Percentiles rank a stretch among this genome's conserved stretches.
phyloP scores from a whole-genome alignment of 495 filamentous ascomycete genomes.

The Aspergillus avenaceus region DNA sequence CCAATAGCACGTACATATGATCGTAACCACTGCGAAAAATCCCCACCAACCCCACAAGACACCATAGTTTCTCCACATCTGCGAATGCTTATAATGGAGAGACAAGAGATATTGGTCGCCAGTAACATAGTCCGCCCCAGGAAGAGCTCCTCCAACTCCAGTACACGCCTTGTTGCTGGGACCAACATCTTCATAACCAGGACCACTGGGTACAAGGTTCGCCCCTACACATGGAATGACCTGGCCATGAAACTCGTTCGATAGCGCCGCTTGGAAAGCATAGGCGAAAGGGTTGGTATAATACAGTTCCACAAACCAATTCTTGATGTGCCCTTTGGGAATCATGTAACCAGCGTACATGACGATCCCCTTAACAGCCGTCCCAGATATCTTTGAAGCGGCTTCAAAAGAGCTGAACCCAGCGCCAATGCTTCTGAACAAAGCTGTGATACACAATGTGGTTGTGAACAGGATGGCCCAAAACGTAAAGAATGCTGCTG shows the following conservation, averaged over 20 bases:
- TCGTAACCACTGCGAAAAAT: slow-evolving; percentile 34
- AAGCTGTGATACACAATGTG: slow-evolving; percentile 45
- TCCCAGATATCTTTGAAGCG: slow-evolving; percentile 52
- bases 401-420: slow-evolving; percentile 47
- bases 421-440: slow-evolving; percentile 50
- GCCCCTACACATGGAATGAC: slow-evolving; percentile 37
- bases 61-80: slow-evolving; percentile 47
- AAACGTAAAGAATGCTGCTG: slow-evolving; percentile 51
- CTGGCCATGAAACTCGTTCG: slow-evolving; percentile 56
- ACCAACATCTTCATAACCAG: slow-evolving; percentile 23
- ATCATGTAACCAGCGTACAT: slow-evolving; percentile 60
- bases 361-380: slow-evolving; percentile 33
- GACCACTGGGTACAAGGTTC: slow-evolving; percentile 42
- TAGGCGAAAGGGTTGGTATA: slow-evolving; percentile 66
- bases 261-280: slow-evolving; percentile 58
- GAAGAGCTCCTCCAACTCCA: slow-evolving; percentile 43
- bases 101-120: slow-evolving; percentile 47
- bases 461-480: slow-evolving; percentile 42
- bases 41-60: slow-evolving; percentile 45
- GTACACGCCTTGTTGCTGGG: slow-evolving; percentile 46
- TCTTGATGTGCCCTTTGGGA: slow-evolving; percentile 54
- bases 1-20: slow-evolving; percentile 35
- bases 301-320: slow-evolving; percentile 68
- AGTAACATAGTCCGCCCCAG: slow-evolving; percentile 35
- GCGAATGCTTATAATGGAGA: slow-evolving; percentile 43